Evolutionary conservation across 257 asterid species (phyloP).

Genomic region (Gentiana macrophylla): DNA sequence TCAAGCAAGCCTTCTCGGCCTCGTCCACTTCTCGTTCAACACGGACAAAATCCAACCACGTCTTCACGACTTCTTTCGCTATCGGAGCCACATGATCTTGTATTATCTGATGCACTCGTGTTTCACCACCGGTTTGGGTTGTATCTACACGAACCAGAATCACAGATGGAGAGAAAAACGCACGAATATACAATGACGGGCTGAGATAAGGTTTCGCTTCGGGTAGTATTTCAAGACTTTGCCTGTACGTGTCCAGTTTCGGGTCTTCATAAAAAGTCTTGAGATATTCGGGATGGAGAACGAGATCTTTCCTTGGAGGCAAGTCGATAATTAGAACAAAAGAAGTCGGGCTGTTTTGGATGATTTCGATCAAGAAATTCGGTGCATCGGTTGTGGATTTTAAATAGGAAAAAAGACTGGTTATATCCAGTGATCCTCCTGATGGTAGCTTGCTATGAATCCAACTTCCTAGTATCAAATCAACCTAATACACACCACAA

Average conservation of each 20-base stretch:
- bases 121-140: slow-evolving; percentile 15
- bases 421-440: slow-evolving; percentile 62
- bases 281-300: slow-evolving; percentile 50
- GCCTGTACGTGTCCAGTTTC: slow-evolving; percentile 51
- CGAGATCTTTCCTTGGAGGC: slow-evolving; percentile 69
- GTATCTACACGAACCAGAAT: slow-evolving; percentile 36
- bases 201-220: slow-evolving; percentile 52
- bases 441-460: slow-evolving; percentile 72
- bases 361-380: slow-evolving; percentile 58
- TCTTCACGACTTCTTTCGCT: slow-evolving; percentile 43
- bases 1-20: slow-evolving; percentile 33
- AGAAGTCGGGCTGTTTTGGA: slow-evolving; percentile 59
- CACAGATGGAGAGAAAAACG: slow-evolving; percentile 60
- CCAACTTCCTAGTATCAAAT: slow-evolving; percentile 76
- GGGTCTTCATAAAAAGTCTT: slow-evolving; percentile 74
- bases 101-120: slow-evolving; percentile 41
- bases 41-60: slow-evolving; percentile 57
- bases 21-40: slow-evolving; percentile 32
- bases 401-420: slow-evolving; percentile 60
- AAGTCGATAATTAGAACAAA: slow-evolving; percentile 63
- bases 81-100: slow-evolving; percentile 38
- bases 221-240: slow-evolving; percentile 39
- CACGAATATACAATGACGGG: slow-evolving; percentile 45
- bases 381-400: slow-evolving; percentile 73
- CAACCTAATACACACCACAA: slow-evolving; percentile 45